Percentiles rank a stretch among this genome's conserved stretches.
Evolutionary conservation across 1,139 yeast species (phyloP).

Genomic region (Komagataea norvegica): DNA sequence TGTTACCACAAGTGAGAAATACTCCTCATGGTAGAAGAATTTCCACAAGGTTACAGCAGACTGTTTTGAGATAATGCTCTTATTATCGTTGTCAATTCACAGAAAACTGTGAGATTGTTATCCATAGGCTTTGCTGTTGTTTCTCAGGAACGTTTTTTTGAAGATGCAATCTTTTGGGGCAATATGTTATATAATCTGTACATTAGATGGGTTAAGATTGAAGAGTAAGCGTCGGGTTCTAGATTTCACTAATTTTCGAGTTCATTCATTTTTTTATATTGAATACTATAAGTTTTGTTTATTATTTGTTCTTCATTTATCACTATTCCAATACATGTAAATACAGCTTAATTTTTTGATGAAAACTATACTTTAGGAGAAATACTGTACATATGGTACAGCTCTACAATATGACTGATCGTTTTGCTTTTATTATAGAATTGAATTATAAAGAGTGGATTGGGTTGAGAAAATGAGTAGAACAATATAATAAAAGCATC

Average conservation of each 20-base stretch:
- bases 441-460: background rate
- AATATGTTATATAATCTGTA: constrained; percentile 1
- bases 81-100: no score
- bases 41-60: constrained; percentile 43
- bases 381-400: background rate
- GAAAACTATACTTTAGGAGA: background rate
- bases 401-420: background rate
- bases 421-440: background rate
- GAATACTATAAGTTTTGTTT: background rate
- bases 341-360: background rate
- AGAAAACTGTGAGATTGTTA: no score
- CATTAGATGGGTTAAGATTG: constrained; percentile 4
- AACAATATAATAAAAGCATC: background rate
- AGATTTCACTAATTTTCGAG: background rate
- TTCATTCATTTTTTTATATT: background rate
- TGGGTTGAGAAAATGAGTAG: background rate
- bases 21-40: constrained; percentile 96
- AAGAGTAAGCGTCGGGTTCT: background rate
- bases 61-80: no score
- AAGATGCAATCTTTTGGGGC: no score
- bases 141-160: no score
- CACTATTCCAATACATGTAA: background rate
- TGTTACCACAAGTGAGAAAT: constrained; percentile 61
- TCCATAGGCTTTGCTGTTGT: no score
- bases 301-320: background rate